These are phyloP conservation scores for Macrophomina tecta DNA, from an alignment of 2,329 filamentous ascomycete species.

Conservation along the genomic window DNA sequence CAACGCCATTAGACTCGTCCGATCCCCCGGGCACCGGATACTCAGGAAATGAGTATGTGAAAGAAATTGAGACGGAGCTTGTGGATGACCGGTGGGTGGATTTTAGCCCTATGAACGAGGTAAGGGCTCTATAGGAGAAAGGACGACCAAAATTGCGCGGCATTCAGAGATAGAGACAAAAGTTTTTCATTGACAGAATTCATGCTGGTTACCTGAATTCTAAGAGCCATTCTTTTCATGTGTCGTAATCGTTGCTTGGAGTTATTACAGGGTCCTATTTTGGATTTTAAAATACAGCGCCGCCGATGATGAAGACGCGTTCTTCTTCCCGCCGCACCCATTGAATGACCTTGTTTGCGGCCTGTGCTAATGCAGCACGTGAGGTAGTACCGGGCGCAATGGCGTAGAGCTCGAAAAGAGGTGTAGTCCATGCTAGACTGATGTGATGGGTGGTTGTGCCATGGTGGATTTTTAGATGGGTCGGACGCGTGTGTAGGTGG, in stretches of 20 bases:
- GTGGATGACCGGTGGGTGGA: constrained; percentile 19
- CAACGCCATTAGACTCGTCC: not conserved
- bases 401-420: constrained; percentile 91
- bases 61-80: constrained; percentile 14
- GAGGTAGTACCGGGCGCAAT: constrained; percentile 77
- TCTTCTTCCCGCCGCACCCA: constrained; percentile 95
- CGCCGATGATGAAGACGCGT: constrained; percentile 93
- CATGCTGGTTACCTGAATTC: not conserved
- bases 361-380: constrained; percentile 74
- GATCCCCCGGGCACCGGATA: not conserved
- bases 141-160: not conserved
- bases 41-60: constrained; percentile 1
- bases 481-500: constrained; percentile 81
- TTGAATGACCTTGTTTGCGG: constrained; percentile 85
- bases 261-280: not conserved
- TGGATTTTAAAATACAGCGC: constrained; percentile 71
- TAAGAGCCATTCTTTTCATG: no score
- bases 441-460: constrained; percentile 72
- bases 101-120: constrained; percentile 4
- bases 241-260: not conserved
- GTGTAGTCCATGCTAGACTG: constrained; percentile 88
- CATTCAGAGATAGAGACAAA: not conserved
- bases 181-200: not conserved
- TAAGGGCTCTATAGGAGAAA: not conserved
- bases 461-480: constrained; percentile 86